Base-by-base conservation (phyloP, 2,329 filamentous ascomycete species). In the Pestalotiopsis sp. region DNA sequence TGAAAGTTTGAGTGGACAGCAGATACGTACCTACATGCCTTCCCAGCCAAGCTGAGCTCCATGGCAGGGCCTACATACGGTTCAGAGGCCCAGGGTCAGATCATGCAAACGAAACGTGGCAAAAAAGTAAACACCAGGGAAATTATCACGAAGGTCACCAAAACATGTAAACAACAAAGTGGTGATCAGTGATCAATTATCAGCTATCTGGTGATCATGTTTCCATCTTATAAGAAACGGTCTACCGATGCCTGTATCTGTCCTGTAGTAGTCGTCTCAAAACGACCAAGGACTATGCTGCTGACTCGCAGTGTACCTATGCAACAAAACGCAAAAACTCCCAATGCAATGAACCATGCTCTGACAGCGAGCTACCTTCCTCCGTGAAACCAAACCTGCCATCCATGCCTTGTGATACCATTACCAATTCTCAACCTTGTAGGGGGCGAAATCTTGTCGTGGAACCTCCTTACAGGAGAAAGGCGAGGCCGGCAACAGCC, bases 211-310 rank as follows among this genome's bases (percentile, higher is more conserved):
- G 20, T 65, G 63, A 56, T 44, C 24, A 65, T 65, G 63, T 65
- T 65, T 65, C 63, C 30, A 52, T 65, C 63, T 24, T 55, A 64
- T 65, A 52, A 65, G 48, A 65, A 65, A 65, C 63, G 5, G 30
- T 52, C 48, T 38, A 52, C 63, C 63, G 56, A 38, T 39, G 63
- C 63, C 48, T 57, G 26, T 52, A 39, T 22, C 26, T 11, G 17
- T 20, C n/a, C 30, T 52, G 40, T 24, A 24, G 14, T 30, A 48
- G 26, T 22, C 35, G 26, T 57, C 38, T n/a, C 35, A 44, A 30
- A 56, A 35, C 52, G 61, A 52, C 61, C 26, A n/a, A 26, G 13
- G 44, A 56, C 56, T 22, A 65, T 14, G 24, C 17, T 65, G 1
- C 30, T 26, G 3, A 14, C 20, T 22, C 38, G 13, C 35, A 44